A percentile compares a stretch with the other conserved stretches of the same genome.
Conservation (phyloP, 2,329 filamentous ascomycete genomes). For the Cladosporium sp. region DNA sequence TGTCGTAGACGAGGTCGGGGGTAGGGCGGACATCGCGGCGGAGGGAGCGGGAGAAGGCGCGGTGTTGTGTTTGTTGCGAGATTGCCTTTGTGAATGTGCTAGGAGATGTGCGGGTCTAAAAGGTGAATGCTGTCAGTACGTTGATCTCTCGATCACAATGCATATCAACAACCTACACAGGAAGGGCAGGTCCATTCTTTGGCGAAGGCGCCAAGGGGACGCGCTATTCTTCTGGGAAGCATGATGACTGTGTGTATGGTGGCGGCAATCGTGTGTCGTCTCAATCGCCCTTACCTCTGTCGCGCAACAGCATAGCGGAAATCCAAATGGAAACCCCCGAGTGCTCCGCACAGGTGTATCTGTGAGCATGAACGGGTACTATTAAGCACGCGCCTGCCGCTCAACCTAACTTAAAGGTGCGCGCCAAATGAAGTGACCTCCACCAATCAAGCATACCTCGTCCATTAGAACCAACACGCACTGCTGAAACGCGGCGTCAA, state of each 20-base stretch:
- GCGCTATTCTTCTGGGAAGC: slow-evolving; percentile 36
- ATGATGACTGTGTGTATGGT: slow-evolving; percentile 28
- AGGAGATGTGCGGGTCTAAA: slow-evolving; percentile 24
- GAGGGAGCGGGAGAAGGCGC: slow-evolving; percentile 44
- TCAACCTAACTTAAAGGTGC: neutral
- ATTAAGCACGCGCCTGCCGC: neutral
- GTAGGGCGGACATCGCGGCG: slow-evolving; percentile 1
- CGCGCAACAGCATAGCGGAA: slow-evolving; percentile 6
- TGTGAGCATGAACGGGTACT: neutral
- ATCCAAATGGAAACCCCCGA: slow-evolving; percentile 20
- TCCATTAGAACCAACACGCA: slow-evolving; percentile 11
- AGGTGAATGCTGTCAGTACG: slow-evolving; percentile 17
- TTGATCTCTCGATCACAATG: neutral
- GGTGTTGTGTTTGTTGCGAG: slow-evolving; percentile 26
- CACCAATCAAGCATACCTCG: slow-evolving; percentile 15
- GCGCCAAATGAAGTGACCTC: neutral
- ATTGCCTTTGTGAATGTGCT: slow-evolving; percentile 21
- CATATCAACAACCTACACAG: slow-evolving; percentile 28
- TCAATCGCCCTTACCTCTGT: neutral
- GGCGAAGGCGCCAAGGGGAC: slow-evolving; percentile 30
- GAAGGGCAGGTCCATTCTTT: slow-evolving; percentile 35
- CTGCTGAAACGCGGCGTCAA: slow-evolving; percentile 11
- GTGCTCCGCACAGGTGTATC: neutral
- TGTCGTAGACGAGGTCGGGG: slow-evolving; percentile 52
- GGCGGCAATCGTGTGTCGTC: neutral